Conservation (phyloP, 2,329 filamentous ascomycete species). For the Sclerotinia glacialis region DNA sequence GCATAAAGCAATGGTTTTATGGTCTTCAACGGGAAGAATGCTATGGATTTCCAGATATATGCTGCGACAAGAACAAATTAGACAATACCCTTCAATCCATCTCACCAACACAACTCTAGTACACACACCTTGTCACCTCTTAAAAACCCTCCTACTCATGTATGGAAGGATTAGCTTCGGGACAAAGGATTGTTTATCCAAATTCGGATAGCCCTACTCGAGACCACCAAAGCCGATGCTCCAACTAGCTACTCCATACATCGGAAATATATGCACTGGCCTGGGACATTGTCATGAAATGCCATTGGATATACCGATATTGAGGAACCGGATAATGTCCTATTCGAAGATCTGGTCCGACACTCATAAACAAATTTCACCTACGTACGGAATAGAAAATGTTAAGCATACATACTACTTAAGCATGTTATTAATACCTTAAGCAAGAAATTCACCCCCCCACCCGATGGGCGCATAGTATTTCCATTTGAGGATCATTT, state of each 20-base stretch:
- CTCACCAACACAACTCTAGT: too few species aligned
- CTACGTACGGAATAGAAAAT: too few species aligned
- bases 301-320: background rate
- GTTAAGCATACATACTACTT: too few species aligned
- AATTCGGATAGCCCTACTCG: background rate
- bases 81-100: too few species aligned
- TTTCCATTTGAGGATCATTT: constrained; percentile 22
- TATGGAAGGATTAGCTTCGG: background rate
- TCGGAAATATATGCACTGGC: background rate
- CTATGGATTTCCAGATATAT: constrained; percentile 23
- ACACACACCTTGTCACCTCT: too few species aligned
- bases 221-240: too few species aligned
- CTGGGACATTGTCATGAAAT: too few species aligned
- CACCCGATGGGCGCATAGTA: background rate
- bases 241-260: background rate
- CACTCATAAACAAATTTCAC: too few species aligned
- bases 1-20: background rate
- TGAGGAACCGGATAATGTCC: background rate
- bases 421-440: background rate
- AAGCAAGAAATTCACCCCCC: background rate
- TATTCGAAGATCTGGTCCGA: background rate
- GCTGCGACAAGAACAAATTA: constrained; percentile 49
- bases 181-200: constrained; percentile 12
- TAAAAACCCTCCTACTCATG: constrained; percentile 2
- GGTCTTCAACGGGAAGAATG: background rate